Evolutionary conservation across 805 yeast genomes (phyloP), one percentile per base, ranked within the genome.

Genomic region (Lachancea kluyveri): DNA sequence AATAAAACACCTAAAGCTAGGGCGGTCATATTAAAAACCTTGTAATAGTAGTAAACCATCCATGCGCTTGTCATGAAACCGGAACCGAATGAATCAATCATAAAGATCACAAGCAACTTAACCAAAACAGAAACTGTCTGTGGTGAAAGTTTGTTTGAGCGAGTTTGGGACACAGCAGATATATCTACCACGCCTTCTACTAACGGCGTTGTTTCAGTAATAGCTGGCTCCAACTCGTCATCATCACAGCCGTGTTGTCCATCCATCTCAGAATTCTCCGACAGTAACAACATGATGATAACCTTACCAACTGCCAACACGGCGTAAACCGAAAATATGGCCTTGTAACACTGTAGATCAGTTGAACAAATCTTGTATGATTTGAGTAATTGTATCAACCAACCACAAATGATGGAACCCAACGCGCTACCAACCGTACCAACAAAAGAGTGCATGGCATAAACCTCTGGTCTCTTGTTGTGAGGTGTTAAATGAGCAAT

Each of bases 61-160:
- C 96, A 88, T 1, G 95, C 80, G 26, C 77, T 66, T 2, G 94
- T 78, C 86, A 86, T 81, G 56, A 87, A 81, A 1, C 96, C 95
- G 41, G 75, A 77, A 0, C 94, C 96, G 30, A 87, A 67, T 2
- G 95, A 85, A 55, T 87, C 96, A 18, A 84, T 50, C 77, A 84
- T 83, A 50, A 87, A 88, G 11, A 79, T 67, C 5, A 69, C 53
- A 15, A 79, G 56, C 4, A 80, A 59, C 31, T 68, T 68, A 14
- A 68, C 53, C 28, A 79, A 50, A 6, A 70, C 59, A 6, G 60
- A 43, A 7, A 53, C 57, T 0, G 81, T 65, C 11, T 62, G 58
- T 6, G 61, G 51, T 0, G 79, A 66, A 6, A 61, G 28, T 6
- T 21, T 26, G 6, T 21, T 27, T 26, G 28, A 25, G 26, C 33